These are phyloP conservation scores for Circinella umbellata DNA, from an alignment of 371 early-diverging fungal species.

Conservation along the genomic window DNA sequence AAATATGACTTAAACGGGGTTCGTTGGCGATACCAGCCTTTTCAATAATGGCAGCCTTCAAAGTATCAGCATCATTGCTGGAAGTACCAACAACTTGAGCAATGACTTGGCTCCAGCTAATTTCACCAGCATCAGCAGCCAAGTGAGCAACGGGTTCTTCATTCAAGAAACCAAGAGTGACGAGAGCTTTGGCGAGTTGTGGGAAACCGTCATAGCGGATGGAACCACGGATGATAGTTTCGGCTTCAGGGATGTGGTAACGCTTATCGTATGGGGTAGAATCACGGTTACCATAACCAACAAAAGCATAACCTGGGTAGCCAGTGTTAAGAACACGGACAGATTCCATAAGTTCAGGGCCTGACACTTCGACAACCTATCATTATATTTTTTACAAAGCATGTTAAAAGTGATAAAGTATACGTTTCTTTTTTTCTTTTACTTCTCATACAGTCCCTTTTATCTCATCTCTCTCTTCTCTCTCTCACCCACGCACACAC, in stretches of 20 bases:
- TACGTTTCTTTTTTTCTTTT: background rate
- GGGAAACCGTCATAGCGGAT: conserved; percentile 94
- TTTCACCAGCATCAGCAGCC: conserved; percentile 55
- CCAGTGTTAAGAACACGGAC: conserved; percentile 83
- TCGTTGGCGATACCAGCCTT: conserved; percentile 54
- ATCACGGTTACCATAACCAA: conserved; percentile 96
- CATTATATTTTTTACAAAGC: no score
- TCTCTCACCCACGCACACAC: background rate
- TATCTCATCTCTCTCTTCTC: background rate
- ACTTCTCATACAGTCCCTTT: background rate
- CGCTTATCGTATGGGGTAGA: conserved; percentile 93
- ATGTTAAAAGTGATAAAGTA: background rate
- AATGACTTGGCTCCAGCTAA: conserved; percentile 78
- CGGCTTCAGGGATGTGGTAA: conserved; percentile 94
- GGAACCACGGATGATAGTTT: conserved; percentile 94
- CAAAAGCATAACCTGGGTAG: conserved; percentile 89
- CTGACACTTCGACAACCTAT: conserved; percentile 85
- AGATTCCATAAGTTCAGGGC: conserved; percentile 88
- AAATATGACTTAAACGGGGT: conserved; percentile 58
- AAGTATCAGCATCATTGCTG: conserved; percentile 27
- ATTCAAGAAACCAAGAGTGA: conserved; percentile 91
- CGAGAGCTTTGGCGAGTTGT: conserved; percentile 90
- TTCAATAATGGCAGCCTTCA: conserved; percentile 53
- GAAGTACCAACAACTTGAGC: conserved; percentile 63
- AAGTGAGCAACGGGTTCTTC: conserved; percentile 75